These are phyloP conservation scores for Hippophae rhamnoides DNA, from an alignment of 306 rosid species.

Conservation along the genomic window DNA sequence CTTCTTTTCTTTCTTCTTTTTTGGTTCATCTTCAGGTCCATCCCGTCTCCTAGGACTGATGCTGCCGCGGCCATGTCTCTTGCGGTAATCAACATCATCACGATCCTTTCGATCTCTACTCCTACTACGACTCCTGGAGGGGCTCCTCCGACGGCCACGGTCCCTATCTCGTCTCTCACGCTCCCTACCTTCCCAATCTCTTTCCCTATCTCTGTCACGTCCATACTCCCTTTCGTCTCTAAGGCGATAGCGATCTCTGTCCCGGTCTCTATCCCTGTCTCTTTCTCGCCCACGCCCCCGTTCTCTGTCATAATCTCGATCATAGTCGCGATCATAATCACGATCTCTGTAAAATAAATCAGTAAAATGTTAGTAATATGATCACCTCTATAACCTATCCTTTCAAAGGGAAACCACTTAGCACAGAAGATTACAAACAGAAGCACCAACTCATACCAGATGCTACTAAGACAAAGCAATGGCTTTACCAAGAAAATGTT, in stretches of 20 bases:
- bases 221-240: slow-evolving; percentile 65
- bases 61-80: slow-evolving; percentile 61
- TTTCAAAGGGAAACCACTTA: neutral
- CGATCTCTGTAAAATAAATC: slow-evolving; percentile 51
- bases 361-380: slow-evolving; percentile 6
- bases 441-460: neutral
- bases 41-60: slow-evolving; percentile 73
- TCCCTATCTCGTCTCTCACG: slow-evolving; percentile 88
- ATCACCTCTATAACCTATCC: neutral
- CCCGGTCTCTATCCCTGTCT: slow-evolving; percentile 46
- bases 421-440: neutral
- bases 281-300: slow-evolving; percentile 71
- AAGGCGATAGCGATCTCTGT: slow-evolving; percentile 46
- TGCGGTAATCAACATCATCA: slow-evolving; percentile 57
- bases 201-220: slow-evolving; percentile 54
- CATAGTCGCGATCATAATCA: slow-evolving; percentile 59
- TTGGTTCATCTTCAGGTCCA: slow-evolving; percentile 65
- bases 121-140: slow-evolving; percentile 81
- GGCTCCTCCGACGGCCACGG: slow-evolving; percentile 79
- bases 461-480: neutral
- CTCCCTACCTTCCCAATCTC: slow-evolving; percentile 71
- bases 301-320: slow-evolving; percentile 46
- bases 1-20: slow-evolving; percentile 49
- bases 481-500: neutral
- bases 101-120: slow-evolving; percentile 73